Evolutionary conservation across 106 monocot genomes (phyloP), one percentile per base, ranked within the genome.

Genomic region (Phalaenopsis equestris): DNA sequence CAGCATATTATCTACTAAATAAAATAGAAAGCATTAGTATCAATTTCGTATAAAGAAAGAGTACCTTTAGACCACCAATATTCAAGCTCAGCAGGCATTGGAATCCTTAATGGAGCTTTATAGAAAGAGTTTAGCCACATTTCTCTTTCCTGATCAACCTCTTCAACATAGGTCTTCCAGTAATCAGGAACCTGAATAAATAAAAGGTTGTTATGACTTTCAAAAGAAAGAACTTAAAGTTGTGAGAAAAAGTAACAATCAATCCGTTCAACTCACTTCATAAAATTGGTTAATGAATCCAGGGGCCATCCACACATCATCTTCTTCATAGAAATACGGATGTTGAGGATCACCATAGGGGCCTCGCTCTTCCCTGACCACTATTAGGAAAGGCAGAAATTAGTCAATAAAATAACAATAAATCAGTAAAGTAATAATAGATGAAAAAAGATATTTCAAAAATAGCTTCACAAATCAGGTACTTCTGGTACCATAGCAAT

Each of bases 61-160:
- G 48, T 36, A 94, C 94, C 91, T 88, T 86, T 89, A 80, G 86
- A 84, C 94, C 94, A 91, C 94, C 91, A 94, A 85, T 91, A 87
- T 81, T 91, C 91, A 78, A 94, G 94, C 82, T 94, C 94, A 36
- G 94, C 91, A 79, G 94, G 94, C 94, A 94, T 91, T 37, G 91
- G 94, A 77, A 94, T 83, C 79, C 94, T 83, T 56, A 94, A 72
- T 80, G 91, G 94, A 56, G 94, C 80, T 83, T 91, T 94, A 49
- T 94, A 87, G 74, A 94, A 94, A 80, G 94, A 94, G 79, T 90
- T 91, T 48, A 94, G 85, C 94, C 91, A 91, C 91, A 91, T 85
- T 73, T 94, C 91, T 67, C 94, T 91, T 87, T 94, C 94, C 78
- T 91, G 84, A 77, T 94, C 94, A 83, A 94, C 89, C 75, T 94